Conservation (phyloP, 768 basidiomycete species). For the Hirschioporus abietinus region DNA sequence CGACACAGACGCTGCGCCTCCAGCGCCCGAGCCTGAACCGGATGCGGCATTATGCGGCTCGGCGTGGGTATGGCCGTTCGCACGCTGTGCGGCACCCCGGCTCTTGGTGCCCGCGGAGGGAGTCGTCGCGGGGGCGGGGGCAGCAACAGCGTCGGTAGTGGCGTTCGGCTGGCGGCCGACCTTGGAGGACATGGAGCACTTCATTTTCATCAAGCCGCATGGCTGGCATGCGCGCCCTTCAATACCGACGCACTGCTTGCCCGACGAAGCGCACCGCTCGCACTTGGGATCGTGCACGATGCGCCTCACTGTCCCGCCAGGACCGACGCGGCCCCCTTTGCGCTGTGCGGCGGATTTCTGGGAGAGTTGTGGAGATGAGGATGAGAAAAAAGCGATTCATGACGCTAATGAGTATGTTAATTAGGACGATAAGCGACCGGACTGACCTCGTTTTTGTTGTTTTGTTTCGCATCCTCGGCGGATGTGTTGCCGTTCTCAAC, state of each 20-base stretch:
- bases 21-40: not conserved
- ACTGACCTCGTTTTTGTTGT: not conserved
- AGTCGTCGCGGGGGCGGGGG: not conserved
- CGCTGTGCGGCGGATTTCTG: not conserved
- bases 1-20: not conserved
- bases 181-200: not conserved
- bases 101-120: not conserved
- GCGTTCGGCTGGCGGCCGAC: slow-evolving; percentile 1
- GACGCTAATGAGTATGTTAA: not conserved
- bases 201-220: not conserved
- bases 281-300: not conserved
- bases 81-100: not conserved
- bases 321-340: not conserved
- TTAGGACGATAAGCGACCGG: not conserved
- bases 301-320: not conserved
- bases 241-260: not conserved
- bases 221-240: not conserved
- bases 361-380: not conserved
- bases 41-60: not conserved
- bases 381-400: not conserved
- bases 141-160: not conserved
- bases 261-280: not conserved
- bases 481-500: not conserved
- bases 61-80: not conserved
- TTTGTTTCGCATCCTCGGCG: not conserved